Evolutionary conservation across 2,329 filamentous ascomycete genomes (phyloP).

Genomic region (Pleurostoma richardsiae): DNA sequence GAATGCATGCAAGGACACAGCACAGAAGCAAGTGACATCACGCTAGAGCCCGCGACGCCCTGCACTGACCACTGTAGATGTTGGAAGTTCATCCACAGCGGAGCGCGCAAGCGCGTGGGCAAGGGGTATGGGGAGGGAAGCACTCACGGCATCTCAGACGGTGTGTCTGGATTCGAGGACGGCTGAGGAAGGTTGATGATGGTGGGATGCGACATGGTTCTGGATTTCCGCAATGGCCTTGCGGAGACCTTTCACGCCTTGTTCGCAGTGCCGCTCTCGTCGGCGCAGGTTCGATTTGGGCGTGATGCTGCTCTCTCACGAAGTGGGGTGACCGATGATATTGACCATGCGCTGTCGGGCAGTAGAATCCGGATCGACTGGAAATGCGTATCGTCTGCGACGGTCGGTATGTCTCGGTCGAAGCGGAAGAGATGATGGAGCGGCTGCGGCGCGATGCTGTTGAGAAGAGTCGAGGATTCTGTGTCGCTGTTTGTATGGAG

Average conservation of each 20-base stretch:
- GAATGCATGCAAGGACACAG: constrained; percentile 1
- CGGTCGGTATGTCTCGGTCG: no score
- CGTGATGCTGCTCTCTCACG: neutral
- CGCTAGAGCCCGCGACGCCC: no score
- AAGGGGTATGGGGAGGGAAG: constrained; percentile 1
- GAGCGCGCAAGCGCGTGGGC: constrained; percentile 7
- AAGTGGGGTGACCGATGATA: neutral
- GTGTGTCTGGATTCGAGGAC: constrained; percentile 77
- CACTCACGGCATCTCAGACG: constrained; percentile 83
- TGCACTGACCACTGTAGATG: no score
- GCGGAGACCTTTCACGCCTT: neutral
- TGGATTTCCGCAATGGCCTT: neutral
- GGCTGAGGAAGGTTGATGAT: constrained; percentile 81
- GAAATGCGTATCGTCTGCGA: no score
- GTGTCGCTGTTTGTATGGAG: no score
- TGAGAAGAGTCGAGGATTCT: no score
- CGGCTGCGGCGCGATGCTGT: no score
- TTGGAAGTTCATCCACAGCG: neutral
- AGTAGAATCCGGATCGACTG: no score
- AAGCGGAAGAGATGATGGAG: no score
- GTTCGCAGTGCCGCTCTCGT: constrained; percentile 11
- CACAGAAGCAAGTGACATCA: no score
- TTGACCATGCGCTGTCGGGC: no score
- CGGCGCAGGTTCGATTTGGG: neutral
- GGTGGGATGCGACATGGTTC: constrained; percentile 44